Evolutionary conservation across 495 filamentous ascomycete genomes (phyloP).

Genomic region (Trichocladium uniseriatum): DNA sequence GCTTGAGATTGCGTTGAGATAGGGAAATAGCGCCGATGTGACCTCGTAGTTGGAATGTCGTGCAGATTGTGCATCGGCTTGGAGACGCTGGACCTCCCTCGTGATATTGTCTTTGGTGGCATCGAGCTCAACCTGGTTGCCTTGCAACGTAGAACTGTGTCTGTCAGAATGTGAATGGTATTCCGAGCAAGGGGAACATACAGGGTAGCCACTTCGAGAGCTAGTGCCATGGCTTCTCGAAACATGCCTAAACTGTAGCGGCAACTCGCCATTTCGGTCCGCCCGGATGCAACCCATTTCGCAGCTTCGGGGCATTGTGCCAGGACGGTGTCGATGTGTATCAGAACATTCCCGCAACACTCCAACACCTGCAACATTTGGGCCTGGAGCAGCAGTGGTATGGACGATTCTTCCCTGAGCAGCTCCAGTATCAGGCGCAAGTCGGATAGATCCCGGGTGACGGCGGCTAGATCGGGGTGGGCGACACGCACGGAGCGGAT

Average conservation of each 20-base stretch:
- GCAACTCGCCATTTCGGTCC: slow-evolving; percentile 7
- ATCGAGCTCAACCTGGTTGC: background rate
- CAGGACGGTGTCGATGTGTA: slow-evolving; percentile 14
- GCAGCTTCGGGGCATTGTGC: slow-evolving; percentile 8
- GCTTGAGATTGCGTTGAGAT: slow-evolving; percentile 9
- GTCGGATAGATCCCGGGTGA: slow-evolving; percentile 25
- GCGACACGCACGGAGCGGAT: slow-evolving; percentile 22
- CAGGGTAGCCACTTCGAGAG: slow-evolving; percentile 18
- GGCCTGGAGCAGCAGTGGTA: slow-evolving; percentile 15
- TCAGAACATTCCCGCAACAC: slow-evolving; percentile 14
- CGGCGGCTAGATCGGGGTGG: slow-evolving; percentile 22
- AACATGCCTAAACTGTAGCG: slow-evolving; percentile 10
- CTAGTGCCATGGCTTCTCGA: slow-evolving; percentile 15
- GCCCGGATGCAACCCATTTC: slow-evolving; percentile 15
- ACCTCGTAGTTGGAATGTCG: background rate
- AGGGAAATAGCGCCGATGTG: slow-evolving; percentile 3
- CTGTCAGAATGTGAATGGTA: too few species aligned
- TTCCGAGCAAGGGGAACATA: slow-evolving; percentile 4
- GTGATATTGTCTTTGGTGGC: background rate
- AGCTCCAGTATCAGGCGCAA: slow-evolving; percentile 25
- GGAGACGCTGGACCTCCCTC: slow-evolving; percentile 12
- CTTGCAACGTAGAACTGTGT: background rate
- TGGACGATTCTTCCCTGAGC: slow-evolving; percentile 15
- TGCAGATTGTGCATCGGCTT: background rate
- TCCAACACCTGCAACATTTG: slow-evolving; percentile 18